Conservation (phyloP, 148 eudicot genomes). For the Rhododendron ovatum region DNA sequence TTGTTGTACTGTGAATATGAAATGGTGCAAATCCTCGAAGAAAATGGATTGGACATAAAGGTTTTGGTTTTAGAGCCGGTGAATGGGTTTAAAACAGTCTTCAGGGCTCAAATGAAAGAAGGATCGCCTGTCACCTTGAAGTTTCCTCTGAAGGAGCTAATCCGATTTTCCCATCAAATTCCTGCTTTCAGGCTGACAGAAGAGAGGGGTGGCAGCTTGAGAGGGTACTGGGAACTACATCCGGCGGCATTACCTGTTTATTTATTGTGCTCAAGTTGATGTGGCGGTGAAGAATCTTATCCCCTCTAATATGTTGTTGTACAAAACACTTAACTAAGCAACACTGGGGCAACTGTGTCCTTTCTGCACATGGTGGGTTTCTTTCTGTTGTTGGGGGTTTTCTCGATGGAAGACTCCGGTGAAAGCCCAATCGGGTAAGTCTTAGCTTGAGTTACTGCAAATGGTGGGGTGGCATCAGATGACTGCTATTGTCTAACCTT, state of each 20-base stretch:
- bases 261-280: slow-evolving; percentile 25
- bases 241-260: slow-evolving; percentile 49
- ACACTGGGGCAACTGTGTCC: not conserved
- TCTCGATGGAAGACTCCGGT: not conserved
- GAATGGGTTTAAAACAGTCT: slow-evolving; percentile 38
- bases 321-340: not conserved
- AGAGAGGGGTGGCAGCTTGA: slow-evolving; percentile 44
- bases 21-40: slow-evolving; percentile 43
- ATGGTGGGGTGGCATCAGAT: not conserved
- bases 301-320: not conserved
- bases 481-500: not conserved
- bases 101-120: slow-evolving; percentile 30
- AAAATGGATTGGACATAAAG: slow-evolving; percentile 1
- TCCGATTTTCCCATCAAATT: slow-evolving; percentile 58
- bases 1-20: slow-evolving; percentile 46
- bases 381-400: not conserved
- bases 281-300: not conserved
- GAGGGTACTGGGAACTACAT: slow-evolving; percentile 63
- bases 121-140: slow-evolving; percentile 15
- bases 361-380: not conserved
- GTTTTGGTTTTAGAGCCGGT: slow-evolving; percentile 37
- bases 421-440: not conserved
- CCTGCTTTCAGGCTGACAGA: slow-evolving; percentile 51
- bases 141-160: slow-evolving; percentile 28
- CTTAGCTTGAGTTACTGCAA: not conserved